Conservation (phyloP, 73 alveolate genomes). For the Paramecium caudatum region DNA sequence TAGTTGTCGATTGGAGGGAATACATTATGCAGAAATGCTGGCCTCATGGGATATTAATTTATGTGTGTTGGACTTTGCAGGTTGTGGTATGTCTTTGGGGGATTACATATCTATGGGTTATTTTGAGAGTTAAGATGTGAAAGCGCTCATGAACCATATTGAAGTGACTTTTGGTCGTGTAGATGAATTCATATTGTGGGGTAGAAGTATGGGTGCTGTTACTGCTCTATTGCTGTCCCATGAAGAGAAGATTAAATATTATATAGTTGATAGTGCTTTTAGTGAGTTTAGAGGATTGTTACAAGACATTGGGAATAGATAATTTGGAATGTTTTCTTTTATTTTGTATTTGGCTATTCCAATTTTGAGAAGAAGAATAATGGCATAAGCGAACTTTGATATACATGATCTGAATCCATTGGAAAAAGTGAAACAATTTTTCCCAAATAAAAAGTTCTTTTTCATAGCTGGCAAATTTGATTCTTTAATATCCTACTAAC, state of each 20-base stretch:
- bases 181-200: conserved; percentile 94
- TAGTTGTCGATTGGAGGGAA: conserved; percentile 91
- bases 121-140: conserved; percentile 91
- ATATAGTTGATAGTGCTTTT: conserved; percentile 95
- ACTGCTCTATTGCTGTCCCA: conserved; percentile 92
- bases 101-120: conserved; percentile 95
- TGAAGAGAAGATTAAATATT: conserved; percentile 83
- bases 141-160: conserved; percentile 85
- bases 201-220: conserved; percentile 99
- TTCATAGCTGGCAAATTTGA: conserved; percentile 40
- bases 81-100: conserved; percentile 97
- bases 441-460: conserved; percentile 37
- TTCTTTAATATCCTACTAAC: background rate
- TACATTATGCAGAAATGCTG: conserved; percentile 81
- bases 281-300: conserved; percentile 82
- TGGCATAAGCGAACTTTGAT: conserved; percentile 90
- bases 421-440: background rate
- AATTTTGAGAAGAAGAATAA: conserved; percentile 85
- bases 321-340: conserved; percentile 84
- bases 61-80: conserved; percentile 94
- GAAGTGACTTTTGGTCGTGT: conserved; percentile 86
- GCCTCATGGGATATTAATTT: conserved; percentile 85
- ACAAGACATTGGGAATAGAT: conserved; percentile 87
- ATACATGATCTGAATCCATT: conserved; percentile 72
- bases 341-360: conserved; percentile 83